phyloP scores from a whole-genome alignment of 495 filamentous ascomycete species.

The Daldinia caldariorum region DNA sequence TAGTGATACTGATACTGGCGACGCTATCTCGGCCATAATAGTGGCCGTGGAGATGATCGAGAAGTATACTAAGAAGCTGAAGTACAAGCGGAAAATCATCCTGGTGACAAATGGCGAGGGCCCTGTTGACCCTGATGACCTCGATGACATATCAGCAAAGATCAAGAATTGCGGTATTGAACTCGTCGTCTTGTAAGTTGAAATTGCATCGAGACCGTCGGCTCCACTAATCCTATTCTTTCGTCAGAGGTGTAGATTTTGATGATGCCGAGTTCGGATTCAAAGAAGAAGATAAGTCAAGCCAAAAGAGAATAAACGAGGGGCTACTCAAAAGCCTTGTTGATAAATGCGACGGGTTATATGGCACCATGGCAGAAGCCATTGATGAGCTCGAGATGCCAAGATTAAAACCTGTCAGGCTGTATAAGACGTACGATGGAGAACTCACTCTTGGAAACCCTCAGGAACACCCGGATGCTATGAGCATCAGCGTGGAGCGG shows the following conservation, averaged over 20 bases:
- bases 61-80: conserved; percentile 83
- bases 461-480: conserved; percentile 74
- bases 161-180: conserved; percentile 80
- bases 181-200: conserved; percentile 78
- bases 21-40: conserved; percentile 86
- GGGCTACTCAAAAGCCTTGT: conserved; percentile 67
- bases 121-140: conserved; percentile 70
- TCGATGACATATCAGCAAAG: conserved; percentile 73
- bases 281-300: conserved; percentile 90
- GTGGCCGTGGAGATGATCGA: conserved; percentile 88
- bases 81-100: conserved; percentile 83
- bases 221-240: conserved; percentile 13
- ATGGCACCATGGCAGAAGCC: conserved; percentile 86
- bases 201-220: not conserved
- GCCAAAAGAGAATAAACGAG: conserved; percentile 76
- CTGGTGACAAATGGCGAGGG: conserved; percentile 85
- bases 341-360: conserved; percentile 71
- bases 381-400: conserved; percentile 76
- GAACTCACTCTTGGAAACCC: conserved; percentile 82
- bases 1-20: conserved; percentile 66
- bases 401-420: conserved; percentile 74
- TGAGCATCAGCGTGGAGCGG: conserved; percentile 87
- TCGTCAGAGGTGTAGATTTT: conserved; percentile 84
- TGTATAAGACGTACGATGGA: conserved; percentile 82
- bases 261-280: conserved; percentile 91